Conservation (phyloP, 2,329 filamentous ascomycete species). For the Boeremia lycopersici region DNA sequence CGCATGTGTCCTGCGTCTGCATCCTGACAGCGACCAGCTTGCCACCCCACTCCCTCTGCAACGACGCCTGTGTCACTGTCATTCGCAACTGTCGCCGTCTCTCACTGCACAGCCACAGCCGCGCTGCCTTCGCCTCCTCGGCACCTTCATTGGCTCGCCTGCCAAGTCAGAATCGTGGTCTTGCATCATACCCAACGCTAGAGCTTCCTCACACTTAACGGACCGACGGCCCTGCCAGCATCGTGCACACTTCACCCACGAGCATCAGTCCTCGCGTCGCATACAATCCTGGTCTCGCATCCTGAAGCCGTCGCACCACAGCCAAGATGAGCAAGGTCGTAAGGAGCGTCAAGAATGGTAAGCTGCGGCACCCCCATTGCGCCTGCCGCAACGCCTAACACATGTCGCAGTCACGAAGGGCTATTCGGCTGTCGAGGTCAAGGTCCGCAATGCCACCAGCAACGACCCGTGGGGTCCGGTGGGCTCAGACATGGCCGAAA, state of each 20-base stretch:
- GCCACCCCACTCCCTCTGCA: constrained; percentile 18
- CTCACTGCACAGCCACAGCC: constrained; percentile 15
- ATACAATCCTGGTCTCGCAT: constrained; percentile 3
- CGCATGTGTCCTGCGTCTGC: constrained; percentile 16
- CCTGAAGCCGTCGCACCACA: constrained; percentile 6
- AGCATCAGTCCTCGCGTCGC: constrained; percentile 15
- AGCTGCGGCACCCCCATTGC: constrained; percentile 3
- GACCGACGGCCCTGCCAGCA: constrained; percentile 8
- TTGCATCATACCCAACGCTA: constrained; percentile 22
- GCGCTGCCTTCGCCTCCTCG: constrained; percentile 8
- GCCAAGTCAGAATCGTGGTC: constrained; percentile 16
- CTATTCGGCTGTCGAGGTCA: constrained; percentile 94
- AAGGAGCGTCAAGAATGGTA: constrained; percentile 77
- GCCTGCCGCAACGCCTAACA: constrained; percentile 3
- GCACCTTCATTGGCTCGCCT: constrained; percentile 14
- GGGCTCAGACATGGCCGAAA: constrained; percentile 98
- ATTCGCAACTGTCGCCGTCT: constrained; percentile 6
- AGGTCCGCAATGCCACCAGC: constrained; percentile 82
- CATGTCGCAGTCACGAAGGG: constrained; percentile 81
- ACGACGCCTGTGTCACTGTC: constrained; percentile 11
- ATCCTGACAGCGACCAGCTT: constrained; percentile 11
- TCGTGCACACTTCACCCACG: constrained; percentile 6
- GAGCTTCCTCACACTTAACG: constrained; percentile 16
- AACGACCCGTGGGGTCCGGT: constrained; percentile 99
- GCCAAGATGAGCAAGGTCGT: constrained; percentile 91